Evolutionary conservation across 371 early-diverging fungal genomes (phyloP).

Genomic region (Amoeboaphelidium occidentale): DNA sequence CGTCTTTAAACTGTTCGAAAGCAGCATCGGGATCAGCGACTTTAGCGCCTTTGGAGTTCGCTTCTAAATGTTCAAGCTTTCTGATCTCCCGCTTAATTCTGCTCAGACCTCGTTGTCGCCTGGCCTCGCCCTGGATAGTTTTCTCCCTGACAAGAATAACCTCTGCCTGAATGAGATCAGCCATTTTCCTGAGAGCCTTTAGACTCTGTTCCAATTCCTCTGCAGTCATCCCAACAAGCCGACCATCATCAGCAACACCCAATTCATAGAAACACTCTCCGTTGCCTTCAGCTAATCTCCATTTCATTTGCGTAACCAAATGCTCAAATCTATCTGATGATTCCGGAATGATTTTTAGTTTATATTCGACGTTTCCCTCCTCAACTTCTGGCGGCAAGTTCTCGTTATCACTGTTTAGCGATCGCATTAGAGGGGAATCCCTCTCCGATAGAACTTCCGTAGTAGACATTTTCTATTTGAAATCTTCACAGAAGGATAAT

Average conservation of each 20-base stretch:
- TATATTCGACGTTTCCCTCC: constrained; percentile 71
- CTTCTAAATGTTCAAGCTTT: too few species aligned
- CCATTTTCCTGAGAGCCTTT: constrained; percentile 6
- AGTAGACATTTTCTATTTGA: too few species aligned
- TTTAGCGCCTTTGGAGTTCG: too few species aligned
- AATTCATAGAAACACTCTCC: constrained; percentile 70
- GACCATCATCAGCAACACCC: constrained; percentile 67
- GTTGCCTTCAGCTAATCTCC: constrained; percentile 65
- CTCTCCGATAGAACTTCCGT: too few species aligned
- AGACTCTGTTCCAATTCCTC: constrained; percentile 10
- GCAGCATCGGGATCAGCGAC: too few species aligned
- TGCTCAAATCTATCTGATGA: constrained; percentile 46
- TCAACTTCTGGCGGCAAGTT: constrained; percentile 57
- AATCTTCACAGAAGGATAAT: too few species aligned
- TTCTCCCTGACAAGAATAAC: background rate
- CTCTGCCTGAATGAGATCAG: background rate
- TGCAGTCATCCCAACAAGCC: constrained; percentile 37
- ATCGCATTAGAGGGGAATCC: too few species aligned
- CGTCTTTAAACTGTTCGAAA: too few species aligned
- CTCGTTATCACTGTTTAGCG: too few species aligned
- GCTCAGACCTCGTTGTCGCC: background rate
- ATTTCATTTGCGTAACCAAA: constrained; percentile 68
- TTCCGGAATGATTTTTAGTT: constrained; percentile 51
- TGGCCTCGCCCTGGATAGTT: too few species aligned
- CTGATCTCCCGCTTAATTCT: background rate